Base-by-base conservation (phyloP, 768 basidiomycete species). In the Phylloporus rhodoxanthus region DNA sequence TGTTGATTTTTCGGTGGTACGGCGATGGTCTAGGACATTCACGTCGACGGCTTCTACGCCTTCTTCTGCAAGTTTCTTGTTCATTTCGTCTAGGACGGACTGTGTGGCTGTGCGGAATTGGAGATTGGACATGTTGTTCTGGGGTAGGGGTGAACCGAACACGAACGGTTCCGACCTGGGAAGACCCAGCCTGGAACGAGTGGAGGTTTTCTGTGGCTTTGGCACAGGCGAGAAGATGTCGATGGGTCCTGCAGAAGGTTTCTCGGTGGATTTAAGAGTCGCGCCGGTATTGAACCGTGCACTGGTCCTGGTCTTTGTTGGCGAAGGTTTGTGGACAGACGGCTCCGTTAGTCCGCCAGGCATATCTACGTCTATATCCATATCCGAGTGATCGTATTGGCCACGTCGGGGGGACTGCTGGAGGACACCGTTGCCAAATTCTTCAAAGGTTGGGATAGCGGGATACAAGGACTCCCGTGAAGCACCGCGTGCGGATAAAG, bases 51-150 rank as follows among this genome's bases (percentile, higher is more conserved):
- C 69, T 28, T 77, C 70, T 7, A 80, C 75, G 2, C 83, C 84
- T 6, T 78, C 77, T 8, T 72, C 74, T 3, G 72, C 75, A 9
- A 91, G 74, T 2, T 86, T 80, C 44, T 75, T 72, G 62, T 91
- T 90, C 85, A 92, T 88, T 66, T 92, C 90, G 43, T 83, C 84
- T 26, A 91, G 70, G 25, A 92, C 81, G 19, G 77, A 76, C n/a
- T 79, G 74, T 0, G 87, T 84, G 0, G 84, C 82, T 2, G 71
- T 65, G 45, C 73, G 75, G 68, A 91, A 91, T 44, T 84, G 77
- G n/a, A 70, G 67, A 55, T 86, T 82, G 28, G 83, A 80, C 38
- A 78, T 74, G 40, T 70, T 74, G 58, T 86, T 74, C 51, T 78
- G 77, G 7, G 85, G 80, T 3, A 79, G 74, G 0, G 87, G 84